These are phyloP conservation scores for Lasiodiplodia sp. DNA, from an alignment of 2,329 filamentous ascomycete species.

Conservation along the genomic window DNA sequence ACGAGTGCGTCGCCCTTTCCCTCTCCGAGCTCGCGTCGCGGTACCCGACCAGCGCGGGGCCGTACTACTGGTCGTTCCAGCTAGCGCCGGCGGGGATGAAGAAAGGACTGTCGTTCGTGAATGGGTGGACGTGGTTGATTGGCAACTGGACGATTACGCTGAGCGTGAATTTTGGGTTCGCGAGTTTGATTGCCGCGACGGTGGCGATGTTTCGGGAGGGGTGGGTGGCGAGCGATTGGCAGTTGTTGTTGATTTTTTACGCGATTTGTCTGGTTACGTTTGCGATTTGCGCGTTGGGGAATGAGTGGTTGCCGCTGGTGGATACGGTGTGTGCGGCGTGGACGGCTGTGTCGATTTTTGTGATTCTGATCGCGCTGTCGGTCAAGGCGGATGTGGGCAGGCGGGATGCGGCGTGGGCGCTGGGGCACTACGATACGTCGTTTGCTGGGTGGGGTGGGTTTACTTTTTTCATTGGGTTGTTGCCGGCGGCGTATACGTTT, in stretches of 20 bases:
- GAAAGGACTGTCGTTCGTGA: constrained; percentile 53
- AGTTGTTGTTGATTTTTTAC: constrained; percentile 58
- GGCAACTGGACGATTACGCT: constrained; percentile 41
- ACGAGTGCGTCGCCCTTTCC: constrained; percentile 33
- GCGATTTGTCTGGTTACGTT: constrained; percentile 51
- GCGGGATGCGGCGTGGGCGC: constrained; percentile 45
- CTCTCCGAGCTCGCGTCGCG: constrained; percentile 48
- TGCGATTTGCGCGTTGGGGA: constrained; percentile 53
- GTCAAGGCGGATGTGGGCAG: constrained; percentile 55
- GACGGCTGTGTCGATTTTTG: constrained; percentile 53
- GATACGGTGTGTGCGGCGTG: constrained; percentile 57
- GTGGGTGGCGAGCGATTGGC: constrained; percentile 54
- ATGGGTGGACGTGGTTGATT: constrained; percentile 50
- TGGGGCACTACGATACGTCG: constrained; percentile 64
- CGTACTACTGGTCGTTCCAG: constrained; percentile 49
- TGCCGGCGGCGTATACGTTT: constrained; percentile 47
- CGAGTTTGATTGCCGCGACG: constrained; percentile 45
- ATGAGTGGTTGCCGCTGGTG: constrained; percentile 54
- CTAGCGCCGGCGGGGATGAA: constrained; percentile 51
- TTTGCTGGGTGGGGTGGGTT: constrained; percentile 42
- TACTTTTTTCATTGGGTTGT: constrained; percentile 55
- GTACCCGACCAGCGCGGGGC: constrained; percentile 48
- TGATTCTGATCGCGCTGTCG: constrained; percentile 54
- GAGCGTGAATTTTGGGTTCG: constrained; percentile 57
- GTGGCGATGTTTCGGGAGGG: constrained; percentile 42